Percentiles rank a stretch among this genome's conserved stretches.
phyloP scores from a whole-genome alignment of 306 rosid species.

The Dalbergia oliveri region DNA sequence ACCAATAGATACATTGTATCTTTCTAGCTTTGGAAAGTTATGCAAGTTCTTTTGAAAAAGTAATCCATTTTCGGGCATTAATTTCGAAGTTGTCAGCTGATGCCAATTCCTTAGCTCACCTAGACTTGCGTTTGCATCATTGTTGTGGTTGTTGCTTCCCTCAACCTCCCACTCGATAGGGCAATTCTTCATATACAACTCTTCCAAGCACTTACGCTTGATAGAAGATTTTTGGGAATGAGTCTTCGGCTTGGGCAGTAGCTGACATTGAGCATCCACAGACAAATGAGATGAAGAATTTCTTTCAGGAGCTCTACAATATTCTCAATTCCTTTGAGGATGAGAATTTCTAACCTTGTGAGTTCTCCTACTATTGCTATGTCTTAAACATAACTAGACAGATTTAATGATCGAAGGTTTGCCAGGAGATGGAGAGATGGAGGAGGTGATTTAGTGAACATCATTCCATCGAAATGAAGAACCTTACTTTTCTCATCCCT shows the following conservation, averaged over 20 bases:
- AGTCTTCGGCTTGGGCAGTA: too few relatives aligned
- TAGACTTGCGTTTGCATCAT: too few relatives aligned
- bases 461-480: background rate
- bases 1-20: constrained; percentile 6
- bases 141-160: too few relatives aligned
- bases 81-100: background rate
- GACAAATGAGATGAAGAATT: constrained; percentile 32
- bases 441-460: background rate
- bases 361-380: background rate
- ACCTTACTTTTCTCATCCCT: background rate
- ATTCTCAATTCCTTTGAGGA: background rate
- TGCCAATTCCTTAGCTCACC: constrained; percentile 7
- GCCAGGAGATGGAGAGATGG: background rate
- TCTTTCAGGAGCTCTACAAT: constrained; percentile 37
- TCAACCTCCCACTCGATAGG: too few relatives aligned
- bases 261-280: background rate
- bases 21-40: background rate
- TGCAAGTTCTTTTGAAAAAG: background rate
- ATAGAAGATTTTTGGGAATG: too few relatives aligned
- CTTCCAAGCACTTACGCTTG: too few relatives aligned
- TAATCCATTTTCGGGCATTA: background rate
- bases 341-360: background rate
- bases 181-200: too few relatives aligned
- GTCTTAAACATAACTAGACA: fast-evolving
- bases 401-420: background rate